Evolutionary conservation across 2,329 filamentous ascomycete genomes (phyloP).

Genomic region (Aspergillus cejpii): DNA sequence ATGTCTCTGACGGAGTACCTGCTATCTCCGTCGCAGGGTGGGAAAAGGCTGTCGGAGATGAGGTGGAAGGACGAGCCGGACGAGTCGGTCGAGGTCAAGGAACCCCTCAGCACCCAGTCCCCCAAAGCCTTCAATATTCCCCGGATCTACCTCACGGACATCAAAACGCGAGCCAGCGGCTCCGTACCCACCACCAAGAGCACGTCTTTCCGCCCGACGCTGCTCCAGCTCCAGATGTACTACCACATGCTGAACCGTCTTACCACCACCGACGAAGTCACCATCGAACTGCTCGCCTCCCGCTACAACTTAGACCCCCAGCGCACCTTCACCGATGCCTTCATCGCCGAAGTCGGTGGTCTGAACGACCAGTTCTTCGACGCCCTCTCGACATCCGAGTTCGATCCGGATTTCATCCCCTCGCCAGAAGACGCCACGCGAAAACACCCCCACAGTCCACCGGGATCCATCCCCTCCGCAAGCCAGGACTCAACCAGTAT

Average conservation of each 20-base stretch:
- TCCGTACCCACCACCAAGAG: slow-evolving; percentile 55
- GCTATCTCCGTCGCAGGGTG: slow-evolving; percentile 33
- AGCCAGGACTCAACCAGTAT: slow-evolving; percentile 46
- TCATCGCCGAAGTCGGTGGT: slow-evolving; percentile 66
- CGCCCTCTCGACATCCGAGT: slow-evolving; percentile 28
- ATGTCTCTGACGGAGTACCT: slow-evolving; percentile 43
- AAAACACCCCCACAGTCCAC: slow-evolving; percentile 6
- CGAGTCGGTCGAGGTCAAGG: slow-evolving; percentile 5
- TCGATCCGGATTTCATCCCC: slow-evolving; percentile 23
- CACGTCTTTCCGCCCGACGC: slow-evolving; percentile 63
- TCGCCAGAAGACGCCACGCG: slow-evolving; percentile 21
- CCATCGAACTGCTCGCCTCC: slow-evolving; percentile 61
- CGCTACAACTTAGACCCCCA: slow-evolving; percentile 64
- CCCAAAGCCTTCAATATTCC: slow-evolving; percentile 23
- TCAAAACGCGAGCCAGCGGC: slow-evolving; percentile 69
- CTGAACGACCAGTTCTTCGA: slow-evolving; percentile 63
- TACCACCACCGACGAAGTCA: slow-evolving; percentile 58
- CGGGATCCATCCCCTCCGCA: slow-evolving; percentile 18
- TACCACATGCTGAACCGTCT: slow-evolving; percentile 75
- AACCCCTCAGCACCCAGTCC: slow-evolving; percentile 10
- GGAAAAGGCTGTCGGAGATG: slow-evolving; percentile 31
- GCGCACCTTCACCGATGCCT: slow-evolving; percentile 65
- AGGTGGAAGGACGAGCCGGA: slow-evolving; percentile 14
- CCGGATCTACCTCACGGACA: slow-evolving; percentile 70
- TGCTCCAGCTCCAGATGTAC: slow-evolving; percentile 85